These are phyloP conservation scores for Aspergillus aculeatinus DNA, from an alignment of 2,329 filamentous ascomycete genomes.

Conservation along the genomic window DNA sequence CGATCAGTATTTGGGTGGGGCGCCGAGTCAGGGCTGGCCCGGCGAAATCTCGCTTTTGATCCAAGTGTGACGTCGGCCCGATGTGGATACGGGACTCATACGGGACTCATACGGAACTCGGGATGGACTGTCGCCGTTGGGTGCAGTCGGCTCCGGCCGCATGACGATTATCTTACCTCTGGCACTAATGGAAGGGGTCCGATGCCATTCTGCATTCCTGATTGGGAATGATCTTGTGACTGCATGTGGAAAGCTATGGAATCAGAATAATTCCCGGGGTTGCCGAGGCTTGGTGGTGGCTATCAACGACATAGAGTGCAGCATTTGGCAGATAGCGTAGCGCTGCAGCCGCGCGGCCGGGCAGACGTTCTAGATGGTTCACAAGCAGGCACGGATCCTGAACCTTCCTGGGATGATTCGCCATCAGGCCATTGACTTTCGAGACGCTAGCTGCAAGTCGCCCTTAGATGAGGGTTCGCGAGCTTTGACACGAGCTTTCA, in stretches of 20 bases:
- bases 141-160: not conserved
- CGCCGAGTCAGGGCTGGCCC: not conserved
- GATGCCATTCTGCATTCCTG: too few relatives aligned
- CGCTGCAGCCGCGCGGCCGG: not conserved
- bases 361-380: not conserved
- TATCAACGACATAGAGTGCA: not conserved
- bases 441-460: not conserved
- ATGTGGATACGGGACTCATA: not conserved
- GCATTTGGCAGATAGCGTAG: too few relatives aligned
- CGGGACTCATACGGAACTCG: not conserved
- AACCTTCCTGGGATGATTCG: not conserved
- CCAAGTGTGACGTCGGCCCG: conserved; percentile 5
- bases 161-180: not conserved
- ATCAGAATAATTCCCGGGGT: not conserved
- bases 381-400: not conserved
- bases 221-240: not conserved
- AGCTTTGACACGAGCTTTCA: too few relatives aligned
- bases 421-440: not conserved
- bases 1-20: not conserved
- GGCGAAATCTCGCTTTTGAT: not conserved
- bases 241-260: not conserved
- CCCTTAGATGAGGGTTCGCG: not conserved
- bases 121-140: not conserved
- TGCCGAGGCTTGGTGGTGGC: not conserved
- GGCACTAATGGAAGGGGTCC: not conserved